Evolutionary conservation across 2,329 filamentous ascomycete genomes (phyloP).

Genomic region (Orbilia oligospora): DNA sequence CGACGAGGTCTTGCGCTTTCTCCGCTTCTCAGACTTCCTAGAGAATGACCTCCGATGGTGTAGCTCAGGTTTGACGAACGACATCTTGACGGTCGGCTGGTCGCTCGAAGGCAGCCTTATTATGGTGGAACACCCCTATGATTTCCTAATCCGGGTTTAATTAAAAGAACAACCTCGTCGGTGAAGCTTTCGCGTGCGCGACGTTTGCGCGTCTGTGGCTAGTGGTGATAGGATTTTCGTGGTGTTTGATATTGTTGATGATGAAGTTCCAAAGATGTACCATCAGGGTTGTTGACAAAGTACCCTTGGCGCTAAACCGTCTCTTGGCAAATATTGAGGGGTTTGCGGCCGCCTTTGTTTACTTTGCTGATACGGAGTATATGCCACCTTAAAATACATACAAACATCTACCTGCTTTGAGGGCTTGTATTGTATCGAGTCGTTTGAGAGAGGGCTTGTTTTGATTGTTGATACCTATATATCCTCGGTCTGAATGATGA

Average conservation of each 20-base stretch:
- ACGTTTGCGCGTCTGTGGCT: slow-evolving; percentile 52
- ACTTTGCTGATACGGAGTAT: neutral
- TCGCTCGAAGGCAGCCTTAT: slow-evolving; percentile 14
- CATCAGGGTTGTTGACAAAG: slow-evolving; percentile 42
- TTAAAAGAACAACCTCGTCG: slow-evolving; percentile 15
- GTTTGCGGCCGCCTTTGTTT: slow-evolving; percentile 18
- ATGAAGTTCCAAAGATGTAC: slow-evolving; percentile 44
- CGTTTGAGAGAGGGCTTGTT: neutral
- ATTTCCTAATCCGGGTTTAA: slow-evolving; percentile 56
- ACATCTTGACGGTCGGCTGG: slow-evolving; percentile 24
- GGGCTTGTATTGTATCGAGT: no score
- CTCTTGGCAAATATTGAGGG: neutral
- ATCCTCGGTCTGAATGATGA: neutral
- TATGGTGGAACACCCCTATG: slow-evolving; percentile 26
- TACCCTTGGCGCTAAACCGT: slow-evolving; percentile 38
- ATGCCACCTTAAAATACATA: neutral
- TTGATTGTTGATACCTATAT: neutral
- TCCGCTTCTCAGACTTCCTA: slow-evolving; percentile 23
- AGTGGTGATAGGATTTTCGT: slow-evolving; percentile 48
- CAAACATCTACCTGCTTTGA: no score
- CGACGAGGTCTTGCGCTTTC: slow-evolving; percentile 39
- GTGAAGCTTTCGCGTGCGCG: slow-evolving; percentile 56
- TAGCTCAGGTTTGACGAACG: slow-evolving; percentile 56
- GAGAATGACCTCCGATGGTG: slow-evolving; percentile 58
- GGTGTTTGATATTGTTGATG: slow-evolving; percentile 32